Percentiles rank a stretch among this genome's conserved stretches.
Conservation (phyloP, 1,139 yeast species). For the Groenewaldozyma sp. region DNA sequence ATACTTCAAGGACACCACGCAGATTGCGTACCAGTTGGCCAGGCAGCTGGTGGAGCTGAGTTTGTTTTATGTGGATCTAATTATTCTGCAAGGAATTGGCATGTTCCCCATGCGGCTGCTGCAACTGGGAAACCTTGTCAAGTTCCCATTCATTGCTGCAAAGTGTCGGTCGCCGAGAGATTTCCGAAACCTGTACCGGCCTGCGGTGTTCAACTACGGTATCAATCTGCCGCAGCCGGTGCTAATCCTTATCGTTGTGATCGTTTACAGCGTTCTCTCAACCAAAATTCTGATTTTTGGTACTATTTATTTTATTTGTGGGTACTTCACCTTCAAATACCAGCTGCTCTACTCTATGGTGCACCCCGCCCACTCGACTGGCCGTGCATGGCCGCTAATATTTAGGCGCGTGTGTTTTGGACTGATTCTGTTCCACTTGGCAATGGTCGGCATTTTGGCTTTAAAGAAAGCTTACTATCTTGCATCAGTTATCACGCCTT, state of each 20-base stretch:
- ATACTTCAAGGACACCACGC: constrained; percentile 63
- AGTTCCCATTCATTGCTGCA: constrained; percentile 50
- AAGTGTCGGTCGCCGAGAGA: constrained; percentile 61
- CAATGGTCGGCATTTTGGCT: constrained; percentile 86
- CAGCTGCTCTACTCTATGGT: constrained; percentile 72
- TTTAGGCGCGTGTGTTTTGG: constrained; percentile 68
- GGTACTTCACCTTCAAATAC: constrained; percentile 72
- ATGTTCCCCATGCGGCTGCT: constrained; percentile 72
- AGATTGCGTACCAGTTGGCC: constrained; percentile 71
- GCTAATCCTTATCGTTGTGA: constrained; percentile 60
- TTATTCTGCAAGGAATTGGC: constrained; percentile 74
- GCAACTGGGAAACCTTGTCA: constrained; percentile 56
- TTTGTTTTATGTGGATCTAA: constrained; percentile 72
- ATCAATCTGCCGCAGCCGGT: constrained; percentile 75
- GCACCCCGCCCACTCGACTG: constrained; percentile 85
- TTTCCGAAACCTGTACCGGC: constrained; percentile 58
- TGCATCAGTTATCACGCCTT: constrained; percentile 63
- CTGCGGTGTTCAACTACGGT: constrained; percentile 76
- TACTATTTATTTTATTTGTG: constrained; percentile 59
- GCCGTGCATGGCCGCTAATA: constrained; percentile 79
- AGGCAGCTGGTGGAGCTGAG: constrained; percentile 61
- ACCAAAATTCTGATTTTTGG: constrained; percentile 70
- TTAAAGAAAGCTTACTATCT: constrained; percentile 67
- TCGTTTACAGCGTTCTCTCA: constrained; percentile 65
- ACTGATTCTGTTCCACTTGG: constrained; percentile 64